These are phyloP conservation scores for Schizochytrium sp. DNA, from an alignment of 108 stramenopile species.

Conservation along the genomic window DNA sequence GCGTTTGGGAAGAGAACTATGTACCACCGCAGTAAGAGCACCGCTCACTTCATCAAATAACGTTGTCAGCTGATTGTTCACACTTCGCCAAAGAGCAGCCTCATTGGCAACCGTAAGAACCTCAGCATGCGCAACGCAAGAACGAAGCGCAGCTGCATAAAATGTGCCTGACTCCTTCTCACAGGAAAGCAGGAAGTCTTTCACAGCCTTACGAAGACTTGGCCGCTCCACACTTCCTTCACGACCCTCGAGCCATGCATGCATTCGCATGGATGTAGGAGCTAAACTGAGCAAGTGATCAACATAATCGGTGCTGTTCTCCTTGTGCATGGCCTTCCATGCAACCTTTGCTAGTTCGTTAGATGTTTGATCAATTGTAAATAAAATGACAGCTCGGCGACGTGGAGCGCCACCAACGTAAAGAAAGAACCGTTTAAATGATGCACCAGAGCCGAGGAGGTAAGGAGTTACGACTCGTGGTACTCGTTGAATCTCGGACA, in stretches of 20 bases:
- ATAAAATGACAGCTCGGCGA: neutral
- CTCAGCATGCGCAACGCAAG: neutral
- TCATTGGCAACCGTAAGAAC: neutral
- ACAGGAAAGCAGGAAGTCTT: neutral
- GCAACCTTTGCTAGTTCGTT: slow-evolving; percentile 27
- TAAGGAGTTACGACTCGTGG: slow-evolving; percentile 10
- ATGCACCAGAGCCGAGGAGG: neutral
- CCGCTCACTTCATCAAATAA: slow-evolving; percentile 85
- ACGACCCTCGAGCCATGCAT: slow-evolving; percentile 8
- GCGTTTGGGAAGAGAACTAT: slow-evolving; percentile 74
- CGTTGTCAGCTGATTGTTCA: slow-evolving; percentile 68
- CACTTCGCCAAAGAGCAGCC: neutral
- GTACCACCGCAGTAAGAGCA: slow-evolving; percentile 85
- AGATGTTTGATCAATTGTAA: slow-evolving; percentile 19
- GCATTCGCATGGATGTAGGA: neutral
- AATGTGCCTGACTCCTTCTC: slow-evolving; percentile 4
- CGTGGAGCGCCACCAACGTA: neutral
- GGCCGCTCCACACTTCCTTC: slow-evolving; percentile 12
- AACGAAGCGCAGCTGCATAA: no score
- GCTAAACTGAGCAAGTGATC: neutral
- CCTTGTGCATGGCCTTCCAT: neutral
- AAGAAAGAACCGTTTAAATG: slow-evolving; percentile 5
- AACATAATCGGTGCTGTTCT: neutral
- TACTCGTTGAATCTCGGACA: neutral
- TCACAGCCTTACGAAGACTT: slow-evolving; percentile 5